Percentiles rank a stretch among this genome's conserved stretches.
Conservation (phyloP, 129 eudicot species). For the Cynara cardunculus region DNA sequence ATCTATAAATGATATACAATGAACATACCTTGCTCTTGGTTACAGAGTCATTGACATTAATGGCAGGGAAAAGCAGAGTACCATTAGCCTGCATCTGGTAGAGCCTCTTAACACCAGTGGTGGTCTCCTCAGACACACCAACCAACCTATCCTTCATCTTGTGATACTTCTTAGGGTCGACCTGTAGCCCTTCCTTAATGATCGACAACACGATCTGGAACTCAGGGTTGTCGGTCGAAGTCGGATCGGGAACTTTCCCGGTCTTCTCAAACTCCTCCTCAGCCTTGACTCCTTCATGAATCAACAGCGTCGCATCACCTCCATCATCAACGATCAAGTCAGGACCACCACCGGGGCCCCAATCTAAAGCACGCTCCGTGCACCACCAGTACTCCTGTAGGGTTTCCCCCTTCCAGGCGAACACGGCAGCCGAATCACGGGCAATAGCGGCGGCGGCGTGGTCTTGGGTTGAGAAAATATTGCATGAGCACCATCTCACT, state of each 20-base stretch:
- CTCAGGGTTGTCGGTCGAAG: constrained; percentile 61
- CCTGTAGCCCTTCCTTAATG: constrained; percentile 51
- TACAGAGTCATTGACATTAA: constrained; percentile 84
- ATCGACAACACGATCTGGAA: constrained; percentile 68
- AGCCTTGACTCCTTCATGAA: constrained; percentile 79
- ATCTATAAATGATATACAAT: background rate
- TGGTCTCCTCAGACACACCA: constrained; percentile 91
- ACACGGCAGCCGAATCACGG: constrained; percentile 72
- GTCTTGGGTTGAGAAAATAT: constrained; percentile 78
- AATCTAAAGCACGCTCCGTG: constrained; percentile 70
- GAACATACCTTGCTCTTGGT: constrained; percentile 89
- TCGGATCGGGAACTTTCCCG: constrained; percentile 63
- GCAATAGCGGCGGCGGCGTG: constrained; percentile 79
- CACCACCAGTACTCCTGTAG: constrained; percentile 94
- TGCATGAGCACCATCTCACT: constrained; percentile 83
- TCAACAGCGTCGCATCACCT: constrained; percentile 68
- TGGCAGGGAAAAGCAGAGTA: constrained; percentile 72
- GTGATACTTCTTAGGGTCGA: constrained; percentile 60
- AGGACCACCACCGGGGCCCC: constrained; percentile 82
- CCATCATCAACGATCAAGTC: constrained; percentile 77
- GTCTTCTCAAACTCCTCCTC: constrained; percentile 70
- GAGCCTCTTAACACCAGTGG: constrained; percentile 93
- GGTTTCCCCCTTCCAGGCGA: constrained; percentile 87
- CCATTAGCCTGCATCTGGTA: constrained; percentile 84
- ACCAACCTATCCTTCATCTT: constrained; percentile 85